A percentile compares a stretch with the other conserved stretches of the same genome.
These are phyloP conservation scores for Ammopiptanthus mongolicus DNA, from an alignment of 306 rosid genomes.

Conservation along the genomic window DNA sequence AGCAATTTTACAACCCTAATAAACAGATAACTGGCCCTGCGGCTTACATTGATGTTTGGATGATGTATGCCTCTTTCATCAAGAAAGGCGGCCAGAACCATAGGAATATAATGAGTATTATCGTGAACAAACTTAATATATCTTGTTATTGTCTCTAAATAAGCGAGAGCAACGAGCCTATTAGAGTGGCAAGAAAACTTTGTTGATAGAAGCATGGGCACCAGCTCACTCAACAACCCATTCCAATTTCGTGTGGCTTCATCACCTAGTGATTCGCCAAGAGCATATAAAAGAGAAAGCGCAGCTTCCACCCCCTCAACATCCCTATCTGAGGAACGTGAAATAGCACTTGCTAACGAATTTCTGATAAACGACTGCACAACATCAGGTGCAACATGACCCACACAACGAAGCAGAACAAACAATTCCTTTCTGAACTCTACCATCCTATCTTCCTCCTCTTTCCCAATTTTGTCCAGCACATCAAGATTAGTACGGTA, in stretches of 20 bases:
- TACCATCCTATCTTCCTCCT: constrained; percentile 87
- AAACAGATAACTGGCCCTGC: constrained; percentile 89
- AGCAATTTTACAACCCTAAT: constrained; percentile 90
- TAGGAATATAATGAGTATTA: constrained; percentile 65
- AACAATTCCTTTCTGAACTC: constrained; percentile 90
- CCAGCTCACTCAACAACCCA: constrained; percentile 69
- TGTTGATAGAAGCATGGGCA: constrained; percentile 71
- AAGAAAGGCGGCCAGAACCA: constrained; percentile 84
- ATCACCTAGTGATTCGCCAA: constrained; percentile 75
- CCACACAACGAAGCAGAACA: constrained; percentile 52
- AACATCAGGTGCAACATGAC: constrained; percentile 63
- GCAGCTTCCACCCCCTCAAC: constrained; percentile 93
- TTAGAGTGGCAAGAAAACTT: constrained; percentile 84
- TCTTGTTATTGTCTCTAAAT: constrained; percentile 87
- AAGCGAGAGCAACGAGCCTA: constrained; percentile 90
- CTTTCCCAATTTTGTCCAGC: constrained; percentile 82
- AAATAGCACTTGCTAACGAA: constrained; percentile 58
- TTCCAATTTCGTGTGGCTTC: constrained; percentile 61
- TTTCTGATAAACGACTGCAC: constrained; percentile 69
- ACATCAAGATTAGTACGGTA: constrained; percentile 66
- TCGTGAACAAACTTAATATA: constrained; percentile 83
- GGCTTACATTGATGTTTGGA: constrained; percentile 69
- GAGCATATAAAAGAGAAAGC: constrained; percentile 72
- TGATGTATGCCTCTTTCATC: constrained; percentile 98
- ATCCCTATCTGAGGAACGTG: constrained; percentile 58